Base-by-base conservation (phyloP, 2,329 filamentous ascomycete genomes). In the Aspergillus carbonarius region DNA sequence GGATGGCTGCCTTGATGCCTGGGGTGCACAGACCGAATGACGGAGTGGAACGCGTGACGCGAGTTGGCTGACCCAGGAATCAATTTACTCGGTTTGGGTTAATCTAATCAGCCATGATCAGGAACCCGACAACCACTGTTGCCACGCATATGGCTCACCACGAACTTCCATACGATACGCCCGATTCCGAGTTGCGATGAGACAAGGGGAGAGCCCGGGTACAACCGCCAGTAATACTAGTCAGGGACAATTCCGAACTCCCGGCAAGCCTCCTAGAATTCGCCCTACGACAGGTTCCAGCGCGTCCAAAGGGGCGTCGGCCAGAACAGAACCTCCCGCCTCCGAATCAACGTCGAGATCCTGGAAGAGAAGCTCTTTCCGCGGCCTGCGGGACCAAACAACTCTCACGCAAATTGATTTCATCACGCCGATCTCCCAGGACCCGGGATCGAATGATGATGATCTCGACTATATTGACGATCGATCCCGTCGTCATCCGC, bases 381-480 rank as follows among this genome's bases (percentile, higher is more conserved):
- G 61, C n/a, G 62, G 58, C 46, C 62, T 66, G 15, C 62, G 54
- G 7, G 70, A 68, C 13, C 76, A 78, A 48, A 70, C 73, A 2
- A 78, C 76, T 0, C 68, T 78, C 15, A 78, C 76, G 1, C 76
- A 78, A 57, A 75, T 78, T 50, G 74, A 74, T 37, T 78, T 72
- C 52, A 73, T 76, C 47, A 69, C 69, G 2, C 68, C 61, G 44
- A 64, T 55, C 39, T 62, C 51, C 54, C 61, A 59, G 60, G 62
- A 40, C 44, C 25, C 37, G 12, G 54, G 42, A 51, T 57, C 57
- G 49, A 34, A 71, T 48, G 69, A 71, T 42, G 68, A 70, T 5
- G 60, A 70, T 30, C 66, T 74, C n/a, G 65, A 72, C 39, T 74
- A 74, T 58, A 66, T 74, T 18, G 65, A 70, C 8, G 55, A 62